Conservation (phyloP, 345 rosid genomes). For the Arabidopsis thaliana region TAIR10.1 NC_003074.8:17667501-17668000, state of each 20-base stretch:
- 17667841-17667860: slow-evolving; percentile 92
- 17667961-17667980: not conserved
- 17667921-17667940: slow-evolving; percentile 29
- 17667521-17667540: not conserved
- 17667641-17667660: slow-evolving; percentile 83
- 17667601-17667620: slow-evolving; percentile 79
- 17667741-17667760: not conserved
- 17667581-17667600: slow-evolving; percentile 67
- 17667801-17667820: slow-evolving; percentile 77
- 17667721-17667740: slow-evolving; percentile 18
- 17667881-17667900: slow-evolving; percentile 83
- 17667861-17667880: slow-evolving; percentile 79
- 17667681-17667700: slow-evolving; percentile 97
- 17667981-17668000: slow-evolving; percentile 49
- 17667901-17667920: slow-evolving; percentile 61
- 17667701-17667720: slow-evolving; percentile 30
- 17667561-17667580: slow-evolving; percentile 91
- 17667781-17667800: slow-evolving; percentile 72
- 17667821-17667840: slow-evolving; percentile 86
- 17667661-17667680: slow-evolving; percentile 80
- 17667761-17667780: slow-evolving; percentile 85
- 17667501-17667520: not conserved
- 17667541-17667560: slow-evolving; percentile 35
- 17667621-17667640: slow-evolving; percentile 80
- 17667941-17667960: not conserved